Base-by-base conservation (phyloP, 352 stramenopile genomes). In the Globisporangium abappressorium region DNA sequence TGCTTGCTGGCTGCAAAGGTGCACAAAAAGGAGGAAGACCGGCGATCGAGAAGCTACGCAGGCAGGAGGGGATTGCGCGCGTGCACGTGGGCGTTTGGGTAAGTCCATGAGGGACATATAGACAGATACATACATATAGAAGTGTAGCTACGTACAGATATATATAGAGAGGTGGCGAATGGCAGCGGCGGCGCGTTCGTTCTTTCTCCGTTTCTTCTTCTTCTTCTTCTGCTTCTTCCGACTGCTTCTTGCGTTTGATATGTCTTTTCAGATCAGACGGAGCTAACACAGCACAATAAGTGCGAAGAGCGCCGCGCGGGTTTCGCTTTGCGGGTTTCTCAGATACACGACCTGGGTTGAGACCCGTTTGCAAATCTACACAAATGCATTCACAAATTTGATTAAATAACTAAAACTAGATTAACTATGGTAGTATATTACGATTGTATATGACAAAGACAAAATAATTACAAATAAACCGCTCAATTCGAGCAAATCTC, bases 221-320 rank as follows among this genome's bases (percentile, higher is more conserved):
- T 22, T 33, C 5, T 33, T 33, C 30, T 33, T 51, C 41, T 49
- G 9, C 43, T 51, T 51, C 43, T 51, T 51, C 43, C 43, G 43
- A 51, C 43, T 51, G 43, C 26, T 58, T 58, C 53, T 58, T 57
- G 24, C 11, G 51, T 57, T 30, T 57, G 51, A 57, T 57, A 28
- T 57, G 51, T 33, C 26, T 57, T 30, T 56, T 56, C 49, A 30
- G 49, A 56, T 56, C 41, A 49, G 41, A 49, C 41, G 6, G 41
- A 20, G 5, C 12, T 43, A 43, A 46, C 36, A 43, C 33, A 38
- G 24, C 24, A 38, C 9, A 38, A 38, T 43, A 43, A 43, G 14
- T 43, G 14, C 36, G 36, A 43, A 4, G 36, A 43, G 36, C 36
- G 11, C 36, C 38, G 14, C 38, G 38, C 38, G 38, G 38, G 38